A percentile compares a stretch with the other conserved stretches of the same genome.
Conservation (phyloP, 2,329 filamentous ascomycete genomes). For the Diaporthe capsici region DNA sequence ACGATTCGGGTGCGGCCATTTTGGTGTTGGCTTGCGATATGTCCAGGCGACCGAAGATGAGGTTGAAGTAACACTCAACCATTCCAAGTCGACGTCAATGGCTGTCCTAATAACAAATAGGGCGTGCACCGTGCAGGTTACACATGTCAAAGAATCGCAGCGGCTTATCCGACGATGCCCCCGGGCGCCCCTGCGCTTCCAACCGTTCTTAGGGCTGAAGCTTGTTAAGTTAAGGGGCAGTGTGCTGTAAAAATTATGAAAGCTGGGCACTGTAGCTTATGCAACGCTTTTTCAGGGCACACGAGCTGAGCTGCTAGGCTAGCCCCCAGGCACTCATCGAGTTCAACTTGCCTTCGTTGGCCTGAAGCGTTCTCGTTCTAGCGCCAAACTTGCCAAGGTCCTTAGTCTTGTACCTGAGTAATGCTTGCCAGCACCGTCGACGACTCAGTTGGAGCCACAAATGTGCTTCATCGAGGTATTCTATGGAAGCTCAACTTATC, state of each 20-base stretch:
- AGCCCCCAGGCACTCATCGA: not conserved
- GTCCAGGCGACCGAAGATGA: not conserved
- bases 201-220: not conserved
- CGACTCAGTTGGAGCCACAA: not conserved
- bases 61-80: not conserved
- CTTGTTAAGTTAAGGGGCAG: slow-evolving; percentile 11
- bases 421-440: not conserved
- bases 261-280: not conserved
- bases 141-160: not conserved
- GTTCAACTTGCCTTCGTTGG: not conserved
- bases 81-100: not conserved
- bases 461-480: not conserved
- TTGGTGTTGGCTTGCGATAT: not conserved
- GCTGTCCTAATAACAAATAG: not conserved
- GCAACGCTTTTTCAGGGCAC: not conserved
- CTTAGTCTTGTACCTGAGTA: not conserved
- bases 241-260: not conserved
- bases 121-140: not conserved
- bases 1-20: slow-evolving; percentile 6
- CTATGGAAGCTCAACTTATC: not conserved
- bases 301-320: not conserved
- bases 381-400: slow-evolving; percentile 1
- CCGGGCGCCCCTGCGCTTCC: not conserved
- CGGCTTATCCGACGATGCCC: not conserved
- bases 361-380: not conserved